A percentile compares a stretch with the other conserved stretches of the same genome.
Conservation (phyloP, 2,329 filamentous ascomycete species). For the Rhexocercosporidium sp. region DNA sequence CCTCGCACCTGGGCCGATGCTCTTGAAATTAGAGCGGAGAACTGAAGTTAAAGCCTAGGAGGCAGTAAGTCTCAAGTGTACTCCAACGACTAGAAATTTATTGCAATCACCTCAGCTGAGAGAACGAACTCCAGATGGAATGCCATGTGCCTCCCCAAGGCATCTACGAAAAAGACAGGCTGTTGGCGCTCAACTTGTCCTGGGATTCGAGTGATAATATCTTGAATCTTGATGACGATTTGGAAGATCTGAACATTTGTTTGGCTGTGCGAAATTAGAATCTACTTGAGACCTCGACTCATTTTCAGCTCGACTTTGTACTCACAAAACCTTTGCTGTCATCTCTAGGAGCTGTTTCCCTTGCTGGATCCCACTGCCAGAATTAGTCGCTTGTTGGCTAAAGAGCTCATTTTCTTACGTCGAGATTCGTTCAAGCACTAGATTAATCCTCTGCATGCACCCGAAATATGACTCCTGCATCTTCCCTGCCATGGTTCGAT, state of each 20-base stretch:
- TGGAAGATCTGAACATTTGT: slow-evolving; percentile 38
- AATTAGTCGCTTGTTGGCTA: not conserved
- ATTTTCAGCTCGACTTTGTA: slow-evolving; percentile 13
- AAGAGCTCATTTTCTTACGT: not conserved
- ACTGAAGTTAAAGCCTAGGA: slow-evolving; percentile 36
- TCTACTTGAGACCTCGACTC: not conserved
- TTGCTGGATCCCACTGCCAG: slow-evolving; percentile 8
- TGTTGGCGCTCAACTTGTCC: slow-evolving; percentile 41
- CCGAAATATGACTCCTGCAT: slow-evolving; percentile 31
- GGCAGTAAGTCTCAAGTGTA: not conserved
- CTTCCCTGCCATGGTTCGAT: slow-evolving; percentile 14
- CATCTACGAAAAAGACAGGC: slow-evolving; percentile 42
- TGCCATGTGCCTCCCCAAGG: slow-evolving; percentile 34
- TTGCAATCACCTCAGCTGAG: slow-evolving; percentile 30
- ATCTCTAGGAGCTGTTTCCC: slow-evolving; percentile 19
- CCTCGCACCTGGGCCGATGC: slow-evolving; percentile 21
- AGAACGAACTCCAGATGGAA: slow-evolving; percentile 43
- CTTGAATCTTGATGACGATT: slow-evolving; percentile 32
- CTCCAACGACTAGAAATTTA: not conserved
- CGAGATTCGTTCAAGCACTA: slow-evolving; percentile 17
- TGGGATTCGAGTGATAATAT: slow-evolving; percentile 33
- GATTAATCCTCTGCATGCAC: slow-evolving; percentile 28
- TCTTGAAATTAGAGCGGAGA: slow-evolving; percentile 36
- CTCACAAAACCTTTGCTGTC: slow-evolving; percentile 24
- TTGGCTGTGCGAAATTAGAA: slow-evolving; percentile 19